A percentile compares a stretch with the other conserved stretches of the same genome.
phyloP scores from a whole-genome alignment of 2,329 filamentous ascomycete species.

The Aureobasidium leucospermi region DNA sequence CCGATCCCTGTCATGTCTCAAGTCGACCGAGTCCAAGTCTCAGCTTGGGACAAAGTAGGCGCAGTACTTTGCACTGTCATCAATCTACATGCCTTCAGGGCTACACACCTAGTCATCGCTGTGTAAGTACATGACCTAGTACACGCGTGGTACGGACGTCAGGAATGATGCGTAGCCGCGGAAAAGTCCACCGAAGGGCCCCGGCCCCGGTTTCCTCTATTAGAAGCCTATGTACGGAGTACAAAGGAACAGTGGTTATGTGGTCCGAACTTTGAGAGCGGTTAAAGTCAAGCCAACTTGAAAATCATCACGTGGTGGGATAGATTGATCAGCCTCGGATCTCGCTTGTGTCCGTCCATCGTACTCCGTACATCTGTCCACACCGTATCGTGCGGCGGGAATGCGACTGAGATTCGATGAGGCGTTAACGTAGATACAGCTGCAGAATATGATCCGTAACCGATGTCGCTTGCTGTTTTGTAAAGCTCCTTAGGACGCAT shows the following conservation, averaged over 20 bases:
- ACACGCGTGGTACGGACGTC: neutral
- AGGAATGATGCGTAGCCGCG: neutral
- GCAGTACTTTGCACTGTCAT: neutral
- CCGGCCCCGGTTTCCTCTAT: neutral
- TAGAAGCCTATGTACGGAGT: conserved; percentile 1
- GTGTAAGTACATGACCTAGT: neutral
- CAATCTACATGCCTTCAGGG: neutral
- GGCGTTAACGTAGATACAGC: neutral
- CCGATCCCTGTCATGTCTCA: conserved; percentile 12
- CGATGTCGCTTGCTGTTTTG: no score
- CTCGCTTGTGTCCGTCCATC: neutral
- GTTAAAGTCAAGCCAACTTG: neutral
- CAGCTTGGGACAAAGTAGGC: neutral
- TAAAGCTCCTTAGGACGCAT: no score
- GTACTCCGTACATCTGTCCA: neutral
- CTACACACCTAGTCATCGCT: neutral
- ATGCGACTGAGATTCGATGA: neutral
- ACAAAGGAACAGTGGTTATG: neutral
- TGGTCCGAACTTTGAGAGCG: neutral
- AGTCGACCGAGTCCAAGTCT: neutral
- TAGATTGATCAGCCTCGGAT: neutral
- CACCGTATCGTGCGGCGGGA: neutral
- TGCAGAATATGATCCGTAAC: neutral
- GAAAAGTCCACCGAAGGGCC: neutral
- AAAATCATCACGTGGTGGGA: neutral